Percentiles rank a stretch among this genome's conserved stretches.
phyloP scores from a whole-genome alignment of 768 basidiomycete genomes.

The Agaricus blazei region DNA sequence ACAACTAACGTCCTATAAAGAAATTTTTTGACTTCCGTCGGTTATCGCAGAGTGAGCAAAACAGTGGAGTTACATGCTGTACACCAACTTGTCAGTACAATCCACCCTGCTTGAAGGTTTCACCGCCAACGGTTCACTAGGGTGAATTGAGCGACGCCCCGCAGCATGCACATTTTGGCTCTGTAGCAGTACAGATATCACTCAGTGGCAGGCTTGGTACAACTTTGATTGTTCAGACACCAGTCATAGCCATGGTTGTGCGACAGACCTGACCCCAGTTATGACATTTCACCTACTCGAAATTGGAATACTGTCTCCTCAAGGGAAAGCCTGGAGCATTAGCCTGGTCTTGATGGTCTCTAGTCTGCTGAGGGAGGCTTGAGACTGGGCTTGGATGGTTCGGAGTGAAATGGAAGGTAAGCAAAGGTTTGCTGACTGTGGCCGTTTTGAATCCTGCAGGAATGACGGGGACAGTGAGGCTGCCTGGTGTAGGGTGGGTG shows the following conservation, averaged over 20 bases:
- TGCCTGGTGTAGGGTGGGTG: conserved; percentile 5
- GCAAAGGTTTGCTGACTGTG: background rate
- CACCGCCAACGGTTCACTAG: conserved; percentile 51
- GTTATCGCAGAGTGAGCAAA: background rate
- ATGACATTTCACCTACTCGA: conserved; percentile 53
- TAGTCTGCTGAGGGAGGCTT: conserved; percentile 45
- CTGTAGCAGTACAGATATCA: conserved; percentile 31
- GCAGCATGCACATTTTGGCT: background rate
- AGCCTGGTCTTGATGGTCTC: conserved; percentile 36
- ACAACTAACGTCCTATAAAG: background rate
- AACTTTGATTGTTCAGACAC: conserved; percentile 53
- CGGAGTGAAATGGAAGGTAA: conserved; percentile 37
- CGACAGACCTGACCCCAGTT: conserved; percentile 51
- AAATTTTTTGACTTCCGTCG: background rate
- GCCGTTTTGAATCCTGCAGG: background rate
- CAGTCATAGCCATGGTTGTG: conserved; percentile 56
- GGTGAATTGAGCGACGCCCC: conserved; percentile 25
- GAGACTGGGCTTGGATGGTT: conserved; percentile 49
- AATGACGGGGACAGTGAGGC: conserved; percentile 2
- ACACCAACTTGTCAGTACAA: conserved; percentile 49
- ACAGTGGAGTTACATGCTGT: conserved; percentile 56
- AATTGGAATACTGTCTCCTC: conserved; percentile 38
- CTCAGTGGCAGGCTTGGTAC: conserved; percentile 44
- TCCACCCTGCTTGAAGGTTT: conserved; percentile 56
- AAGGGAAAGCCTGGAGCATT: conserved; percentile 42